Base-by-base conservation (phyloP, 2,329 filamentous ascomycete species). In the Diplocarpon rosae region DNA sequence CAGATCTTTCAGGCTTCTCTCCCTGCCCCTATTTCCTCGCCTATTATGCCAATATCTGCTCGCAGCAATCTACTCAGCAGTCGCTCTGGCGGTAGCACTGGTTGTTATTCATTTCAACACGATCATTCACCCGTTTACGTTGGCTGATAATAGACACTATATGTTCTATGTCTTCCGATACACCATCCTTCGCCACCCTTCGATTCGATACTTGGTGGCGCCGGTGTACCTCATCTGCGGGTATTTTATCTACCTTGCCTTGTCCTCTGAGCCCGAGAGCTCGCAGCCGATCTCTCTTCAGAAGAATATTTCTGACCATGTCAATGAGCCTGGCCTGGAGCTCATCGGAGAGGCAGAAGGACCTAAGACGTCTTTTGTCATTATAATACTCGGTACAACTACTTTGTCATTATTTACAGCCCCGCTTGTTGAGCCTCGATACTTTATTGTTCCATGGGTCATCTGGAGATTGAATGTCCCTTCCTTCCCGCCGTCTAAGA, bases 111-210 rank as follows among this genome's bases (percentile, higher is more conserved):
- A 77, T 50, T 83, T 76, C 71, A 96, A 95, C 70, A 98, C 92
- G 29, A 83, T 95, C 51, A 76, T 96, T 35, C 92, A 98, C 59
- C 90, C 92, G 0, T 98, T 96, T 62, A 95, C 89, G 0, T 74
- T 96, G 1, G 92, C 92, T 29, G 92, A 98, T 64, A 98, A 98
- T 63, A 74, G 92, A 2, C 92, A 98, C 63, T 98, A 95, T 67
- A 83, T 94, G 62, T 98, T 98, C 64, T 98, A 98, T 66, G 70
- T 94, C 48, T 98, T 98, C 69, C 80, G 88, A 1, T 78, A 88
- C 57, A 80, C 83, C 5, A 80, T 96, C 31, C 74, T 83, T 2
- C 72, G 72, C 5, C 75, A 85, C 34, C 68, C 70, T 1, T 64
- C 69, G 14, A 65, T 86, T 41, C 80, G 80, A 30, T 88, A 87